Conservation (phyloP, 2,329 filamentous ascomycete genomes). For the Pseudocercospora crystallina region DNA sequence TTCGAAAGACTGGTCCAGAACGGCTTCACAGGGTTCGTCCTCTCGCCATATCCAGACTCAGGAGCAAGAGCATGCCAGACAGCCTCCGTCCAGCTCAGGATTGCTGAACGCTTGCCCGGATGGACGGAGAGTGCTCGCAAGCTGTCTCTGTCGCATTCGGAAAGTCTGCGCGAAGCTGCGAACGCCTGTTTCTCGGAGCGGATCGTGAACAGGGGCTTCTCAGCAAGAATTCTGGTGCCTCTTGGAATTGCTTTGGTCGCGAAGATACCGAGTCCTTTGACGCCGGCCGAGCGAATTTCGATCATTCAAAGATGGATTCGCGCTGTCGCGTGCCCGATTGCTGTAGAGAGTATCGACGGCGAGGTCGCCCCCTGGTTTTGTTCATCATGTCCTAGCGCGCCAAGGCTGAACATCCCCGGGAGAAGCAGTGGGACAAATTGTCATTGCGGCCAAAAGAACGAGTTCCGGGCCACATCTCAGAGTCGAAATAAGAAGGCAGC, state of each 20-base stretch:
- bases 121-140: slow-evolving; percentile 15
- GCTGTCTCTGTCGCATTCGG: slow-evolving; percentile 18
- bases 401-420: too few relatives aligned
- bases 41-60: neutral
- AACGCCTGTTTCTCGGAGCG: slow-evolving; percentile 21
- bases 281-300: slow-evolving; percentile 25
- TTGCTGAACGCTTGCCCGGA: slow-evolving; percentile 5
- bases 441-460: too few relatives aligned
- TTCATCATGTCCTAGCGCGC: too few relatives aligned
- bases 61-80: slow-evolving; percentile 15
- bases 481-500: too few relatives aligned
- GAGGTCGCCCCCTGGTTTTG: too few relatives aligned
- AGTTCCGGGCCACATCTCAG: too few relatives aligned
- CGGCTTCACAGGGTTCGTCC: neutral
- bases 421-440: too few relatives aligned
- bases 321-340: slow-evolving; percentile 6
- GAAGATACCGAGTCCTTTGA: slow-evolving; percentile 44
- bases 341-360: neutral
- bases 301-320: slow-evolving; percentile 16
- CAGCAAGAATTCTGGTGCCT: slow-evolving; percentile 44
- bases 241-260: slow-evolving; percentile 38
- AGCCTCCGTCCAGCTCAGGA: slow-evolving; percentile 15
- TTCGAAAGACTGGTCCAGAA: slow-evolving; percentile 8
- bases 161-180: slow-evolving; percentile 23
- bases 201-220: slow-evolving; percentile 39